Conservation (phyloP, 805 yeast genomes). For the Monosporozyma servazzii region DNA sequence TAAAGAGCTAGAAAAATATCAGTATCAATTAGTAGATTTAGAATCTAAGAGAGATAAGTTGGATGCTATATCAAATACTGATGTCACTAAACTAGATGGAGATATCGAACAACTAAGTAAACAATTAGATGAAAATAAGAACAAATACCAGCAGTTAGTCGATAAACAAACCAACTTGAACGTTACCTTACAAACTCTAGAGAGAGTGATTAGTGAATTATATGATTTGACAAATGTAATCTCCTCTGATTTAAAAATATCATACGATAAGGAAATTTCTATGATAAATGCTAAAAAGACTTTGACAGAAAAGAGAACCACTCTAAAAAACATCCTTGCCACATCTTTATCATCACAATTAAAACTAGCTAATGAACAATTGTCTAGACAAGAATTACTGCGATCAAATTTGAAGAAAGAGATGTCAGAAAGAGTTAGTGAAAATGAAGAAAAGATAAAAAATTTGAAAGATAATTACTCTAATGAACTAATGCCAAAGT, state of each 20-base stretch:
- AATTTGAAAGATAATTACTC: constrained; percentile 40
- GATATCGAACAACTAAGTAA: constrained; percentile 42
- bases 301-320: constrained; percentile 36
- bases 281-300: constrained; percentile 45
- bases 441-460: constrained; percentile 37
- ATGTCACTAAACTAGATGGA: constrained; percentile 45
- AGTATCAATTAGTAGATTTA: constrained; percentile 46
- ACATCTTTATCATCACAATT: constrained; percentile 35
- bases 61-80: constrained; percentile 49
- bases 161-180: constrained; percentile 41
- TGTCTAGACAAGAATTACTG: constrained; percentile 41
- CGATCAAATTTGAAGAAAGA: constrained; percentile 41
- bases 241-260: constrained; percentile 37
- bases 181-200: constrained; percentile 50
- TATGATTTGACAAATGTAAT: constrained; percentile 32
- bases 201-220: constrained; percentile 26
- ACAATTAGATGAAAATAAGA: constrained; percentile 36
- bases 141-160: constrained; percentile 36
- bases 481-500: constrained; percentile 40
- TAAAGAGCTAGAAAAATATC: constrained; percentile 51
- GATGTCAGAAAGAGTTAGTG: constrained; percentile 36
- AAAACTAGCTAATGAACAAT: constrained; percentile 33
- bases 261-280: constrained; percentile 30
- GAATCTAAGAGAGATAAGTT: constrained; percentile 52
- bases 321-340: constrained; percentile 29